Evolutionary conservation across 192 early-diverging fungal species (phyloP), one percentile per base, ranked within the genome.

Genomic region (Mortierella alpina): DNA sequence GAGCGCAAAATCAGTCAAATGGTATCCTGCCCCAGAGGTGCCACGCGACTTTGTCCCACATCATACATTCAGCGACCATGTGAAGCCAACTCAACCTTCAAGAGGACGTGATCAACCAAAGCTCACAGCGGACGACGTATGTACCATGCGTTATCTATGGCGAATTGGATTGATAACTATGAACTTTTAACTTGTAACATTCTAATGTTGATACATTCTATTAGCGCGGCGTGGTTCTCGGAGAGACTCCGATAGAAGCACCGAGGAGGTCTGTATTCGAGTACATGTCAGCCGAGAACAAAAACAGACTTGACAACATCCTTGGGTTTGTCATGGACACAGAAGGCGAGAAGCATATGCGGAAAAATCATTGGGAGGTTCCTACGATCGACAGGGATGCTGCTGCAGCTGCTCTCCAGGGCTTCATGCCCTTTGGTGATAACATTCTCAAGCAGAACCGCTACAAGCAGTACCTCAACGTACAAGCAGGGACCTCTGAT

Each of bases 391-490:
- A 91, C 20, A 91, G 88, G 64, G 81, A 86, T n/a, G 83, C 88
- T 1, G 95, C 95, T 0, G 23, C 84, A 51, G 86, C 88, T 0
- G 93, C 94, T 0, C 66, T 96, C 14, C 88, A 88, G 73, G 94
- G 94, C 13, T 95, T 92, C 71, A 92, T 95, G 68, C 95, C 95
- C 1, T 96, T 95, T 84, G 86, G 84, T 14, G 88, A 86, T 49
- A 90, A 91, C 59, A 54, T 84, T 8, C 82, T 86, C 1, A 96
- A 96, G 60, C 95, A 96, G 70, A 82, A 54, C 7, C 86, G 95
- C 22, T 96, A 96, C 82, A 86, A 86, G 41, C 59, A 85, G 3
- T 96, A 91, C 73, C 61, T 96, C 31, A 87, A 93, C 72, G 70
- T 83, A 11, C 87, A 89, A 44, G 90, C 92, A n/a, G 91, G 88